Base-by-base conservation (phyloP, 768 basidiomycete genomes). In the Tylopilus sp. region DNA sequence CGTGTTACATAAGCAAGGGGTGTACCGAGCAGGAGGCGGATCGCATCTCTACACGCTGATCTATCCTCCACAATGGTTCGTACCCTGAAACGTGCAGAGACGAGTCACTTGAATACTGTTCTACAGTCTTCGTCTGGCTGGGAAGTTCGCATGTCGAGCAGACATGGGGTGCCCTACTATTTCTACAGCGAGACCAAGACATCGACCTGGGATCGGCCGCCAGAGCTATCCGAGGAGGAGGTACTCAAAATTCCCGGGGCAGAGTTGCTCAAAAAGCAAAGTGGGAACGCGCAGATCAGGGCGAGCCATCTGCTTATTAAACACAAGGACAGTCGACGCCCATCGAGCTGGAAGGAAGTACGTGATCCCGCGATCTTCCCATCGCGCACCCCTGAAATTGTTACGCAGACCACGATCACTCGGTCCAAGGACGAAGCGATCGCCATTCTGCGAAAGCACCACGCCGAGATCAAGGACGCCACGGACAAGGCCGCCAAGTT, bases 221-320 rank as follows among this genome's bases (percentile, higher is more conserved):
- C 30, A 13, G 29, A 10, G 6, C 68, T 95, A 30, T 73, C 82
- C n/a, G 59, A 75, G 14, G 85, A 86, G 1, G 69, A 95, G 59
- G 70, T 89, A 60, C 55, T 71, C 1, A 48, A 71, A 4, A 78
- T 97, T 11, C 84, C 89, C 3, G 92, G 91, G 1, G 88, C 87
- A 17, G 66, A 82, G 37, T 72, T 82, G 63, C 78, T 79, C 42
- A 48, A 55, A 29, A 67, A 64, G n/a, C 47, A 75, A 17, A n/a
- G n/a, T n/a, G n/a, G n/a, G n/a, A n/a, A n/a, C n/a, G 77, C 73
- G 19, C 78, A 89, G 71, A 91, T 97, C 34, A 83, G 92, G 45
- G 96, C 94, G n/a, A 93, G 92, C 65, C 97, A 99, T 75, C 76
- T 99, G 56, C 73, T 99, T 52, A 86, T 98, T 56, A 99, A 99